phyloP scores from a whole-genome alignment of 208 protist species.

The Acanthamoeba castellanii region DNA sequence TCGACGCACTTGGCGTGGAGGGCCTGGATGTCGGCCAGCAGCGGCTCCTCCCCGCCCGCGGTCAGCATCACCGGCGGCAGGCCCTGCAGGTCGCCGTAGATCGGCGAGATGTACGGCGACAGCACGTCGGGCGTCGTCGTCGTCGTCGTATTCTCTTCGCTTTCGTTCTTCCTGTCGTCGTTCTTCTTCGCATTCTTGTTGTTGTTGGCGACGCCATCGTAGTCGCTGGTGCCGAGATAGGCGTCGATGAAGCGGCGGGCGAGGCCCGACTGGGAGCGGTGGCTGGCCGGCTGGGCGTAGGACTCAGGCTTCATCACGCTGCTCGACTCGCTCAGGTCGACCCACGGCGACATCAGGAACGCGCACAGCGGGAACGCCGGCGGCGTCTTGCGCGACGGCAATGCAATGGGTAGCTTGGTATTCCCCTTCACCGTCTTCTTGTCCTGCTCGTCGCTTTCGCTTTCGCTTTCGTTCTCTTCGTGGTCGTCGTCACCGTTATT shows the following conservation, averaged over 20 bases:
- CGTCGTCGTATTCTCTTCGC: background rate
- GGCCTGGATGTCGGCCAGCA: conserved; percentile 54
- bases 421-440: background rate
- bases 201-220: background rate
- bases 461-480: background rate
- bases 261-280: conserved; percentile 25
- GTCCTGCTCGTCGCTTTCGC: background rate
- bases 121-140: conserved; percentile 14
- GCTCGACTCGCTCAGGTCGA: conserved; percentile 64
- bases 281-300: background rate
- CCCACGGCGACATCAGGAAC: conserved; percentile 70
- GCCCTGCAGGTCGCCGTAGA: conserved; percentile 40
- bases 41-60: conserved; percentile 63
- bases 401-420: background rate
- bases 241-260: conserved; percentile 63
- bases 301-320: conserved; percentile 60
- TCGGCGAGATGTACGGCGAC: conserved; percentile 66
- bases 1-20: conserved; percentile 54
- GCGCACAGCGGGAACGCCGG: conserved; percentile 46
- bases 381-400: conserved; percentile 59
- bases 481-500: background rate
- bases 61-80: conserved; percentile 62
- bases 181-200: background rate
- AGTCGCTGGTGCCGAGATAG: conserved; percentile 19
- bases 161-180: background rate